A percentile compares a stretch with the other conserved stretches of the same genome.
Evolutionary conservation across 192 early-diverging fungal genomes (phyloP).

Genomic region (Phlyctochytrium arcticum): DNA sequence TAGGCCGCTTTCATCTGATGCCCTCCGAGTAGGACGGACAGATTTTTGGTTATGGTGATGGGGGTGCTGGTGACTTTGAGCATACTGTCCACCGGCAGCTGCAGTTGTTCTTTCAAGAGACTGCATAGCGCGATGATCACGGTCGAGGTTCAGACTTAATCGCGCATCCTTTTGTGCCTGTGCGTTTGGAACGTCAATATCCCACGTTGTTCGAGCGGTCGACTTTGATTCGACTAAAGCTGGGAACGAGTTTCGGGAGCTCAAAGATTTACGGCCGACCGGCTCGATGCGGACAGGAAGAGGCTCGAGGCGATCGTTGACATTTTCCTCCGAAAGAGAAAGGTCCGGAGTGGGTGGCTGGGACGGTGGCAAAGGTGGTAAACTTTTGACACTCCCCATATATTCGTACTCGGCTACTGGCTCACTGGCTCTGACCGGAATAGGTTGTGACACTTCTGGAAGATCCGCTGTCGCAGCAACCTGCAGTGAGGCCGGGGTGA

Average conservation of each 20-base stretch:
- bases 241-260: neutral
- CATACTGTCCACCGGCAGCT: neutral
- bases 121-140: too few species aligned
- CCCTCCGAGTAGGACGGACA: too few species aligned
- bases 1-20: too few species aligned
- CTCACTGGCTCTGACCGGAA: too few species aligned
- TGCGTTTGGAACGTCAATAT: neutral
- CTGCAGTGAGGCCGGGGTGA: too few species aligned
- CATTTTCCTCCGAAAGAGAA: neutral
- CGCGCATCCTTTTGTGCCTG: neutral
- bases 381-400: neutral
- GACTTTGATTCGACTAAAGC: neutral
- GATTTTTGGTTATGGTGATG: too few species aligned
- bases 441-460: too few species aligned
- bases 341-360: neutral
- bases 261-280: neutral
- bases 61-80: neutral
- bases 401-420: too few species aligned
- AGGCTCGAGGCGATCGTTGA: neutral
- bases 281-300: neutral
- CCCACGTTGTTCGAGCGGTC: neutral
- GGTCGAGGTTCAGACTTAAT: neutral
- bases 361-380: neutral
- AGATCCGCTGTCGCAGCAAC: too few species aligned
- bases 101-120: too few species aligned